Evolutionary conservation across 192 early-diverging fungal species (phyloP).

Genomic region (Coemansia sp.): DNA sequence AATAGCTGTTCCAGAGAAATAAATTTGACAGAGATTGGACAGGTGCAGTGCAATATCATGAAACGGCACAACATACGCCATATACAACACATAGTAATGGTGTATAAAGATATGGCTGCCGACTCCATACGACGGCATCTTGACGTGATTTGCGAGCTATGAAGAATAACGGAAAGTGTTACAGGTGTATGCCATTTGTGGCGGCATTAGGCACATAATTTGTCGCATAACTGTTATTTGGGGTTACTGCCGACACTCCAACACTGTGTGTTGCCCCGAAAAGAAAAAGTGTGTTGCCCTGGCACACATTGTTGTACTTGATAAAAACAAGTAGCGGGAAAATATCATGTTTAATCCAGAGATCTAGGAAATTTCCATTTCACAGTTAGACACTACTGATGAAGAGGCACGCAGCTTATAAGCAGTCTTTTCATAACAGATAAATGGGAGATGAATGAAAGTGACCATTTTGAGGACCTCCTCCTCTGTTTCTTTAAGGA

Average conservation of each 20-base stretch:
- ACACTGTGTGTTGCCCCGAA: not conserved
- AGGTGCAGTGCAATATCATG: not conserved
- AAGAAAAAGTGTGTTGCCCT: not conserved
- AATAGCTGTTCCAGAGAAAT: not conserved
- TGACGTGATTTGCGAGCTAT: not conserved
- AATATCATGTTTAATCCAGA: too few relatives aligned
- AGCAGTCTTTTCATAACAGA: not conserved
- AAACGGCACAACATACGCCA: not conserved
- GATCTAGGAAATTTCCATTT: too few relatives aligned
- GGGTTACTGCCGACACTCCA: not conserved
- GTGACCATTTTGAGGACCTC: not conserved
- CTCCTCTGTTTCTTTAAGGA: too few relatives aligned
- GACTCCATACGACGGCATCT: not conserved
- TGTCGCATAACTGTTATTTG: not conserved
- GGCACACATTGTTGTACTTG: too few relatives aligned
- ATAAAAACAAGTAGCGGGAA: too few relatives aligned
- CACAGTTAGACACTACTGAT: too few relatives aligned
- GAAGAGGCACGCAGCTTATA: too few relatives aligned
- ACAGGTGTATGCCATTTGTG: not conserved
- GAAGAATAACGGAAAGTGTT: not conserved
- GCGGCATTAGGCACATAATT: not conserved
- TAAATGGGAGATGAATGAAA: not conserved
- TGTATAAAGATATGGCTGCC: not conserved
- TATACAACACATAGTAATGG: conserved; percentile 4
- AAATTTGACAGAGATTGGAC: not conserved